phyloP scores from a whole-genome alignment of 805 yeast genomes.

The Yarrowia hollandica region DNA sequence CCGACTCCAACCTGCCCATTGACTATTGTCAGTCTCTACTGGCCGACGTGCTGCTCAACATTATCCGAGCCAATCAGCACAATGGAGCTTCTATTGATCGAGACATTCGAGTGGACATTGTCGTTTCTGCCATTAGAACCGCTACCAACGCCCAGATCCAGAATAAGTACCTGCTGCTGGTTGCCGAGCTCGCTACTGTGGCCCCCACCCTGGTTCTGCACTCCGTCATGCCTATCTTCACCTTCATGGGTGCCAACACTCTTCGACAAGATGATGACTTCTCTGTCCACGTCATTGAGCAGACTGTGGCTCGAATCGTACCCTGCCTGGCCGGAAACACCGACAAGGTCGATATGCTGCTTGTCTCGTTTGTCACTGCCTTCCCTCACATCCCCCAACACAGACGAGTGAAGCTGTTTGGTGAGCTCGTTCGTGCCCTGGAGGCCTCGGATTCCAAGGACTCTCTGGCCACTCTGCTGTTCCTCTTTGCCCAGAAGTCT shows the following conservation, averaged over 20 bases:
- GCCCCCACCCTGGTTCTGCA: constrained; percentile 91
- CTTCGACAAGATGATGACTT: constrained; percentile 96
- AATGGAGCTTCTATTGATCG: constrained; percentile 43
- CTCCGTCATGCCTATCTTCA: constrained; percentile 98
- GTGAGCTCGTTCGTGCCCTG: constrained; percentile 75
- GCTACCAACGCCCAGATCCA: constrained; percentile 94
- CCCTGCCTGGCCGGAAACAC: constrained; percentile 68
- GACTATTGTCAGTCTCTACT: constrained; percentile 87
- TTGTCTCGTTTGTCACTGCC: constrained; percentile 90
- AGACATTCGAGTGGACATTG: constrained; percentile 75
- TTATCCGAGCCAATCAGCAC: constrained; percentile 53
- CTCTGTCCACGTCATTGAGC: constrained; percentile 87
- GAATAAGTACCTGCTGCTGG: constrained; percentile 77
- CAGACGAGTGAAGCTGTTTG: constrained; percentile 82
- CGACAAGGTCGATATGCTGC: constrained; percentile 67
- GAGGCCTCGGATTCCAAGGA: constrained; percentile 50
- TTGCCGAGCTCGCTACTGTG: constrained; percentile 81
- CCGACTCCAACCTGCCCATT: constrained; percentile 89
- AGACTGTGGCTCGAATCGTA: constrained; percentile 82
- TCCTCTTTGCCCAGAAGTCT: constrained; percentile 79
- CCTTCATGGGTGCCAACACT: constrained; percentile 98
- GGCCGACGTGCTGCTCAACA: constrained; percentile 78
- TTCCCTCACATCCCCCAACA: constrained; percentile 95
- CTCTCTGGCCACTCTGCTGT: constrained; percentile 70
- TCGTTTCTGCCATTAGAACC: constrained; percentile 86